A percentile compares a stretch with the other conserved stretches of the same genome.
These are phyloP conservation scores for Manihot esculenta DNA, from an alignment of 441 rosid genomes.

Conservation along the genomic window DNA sequence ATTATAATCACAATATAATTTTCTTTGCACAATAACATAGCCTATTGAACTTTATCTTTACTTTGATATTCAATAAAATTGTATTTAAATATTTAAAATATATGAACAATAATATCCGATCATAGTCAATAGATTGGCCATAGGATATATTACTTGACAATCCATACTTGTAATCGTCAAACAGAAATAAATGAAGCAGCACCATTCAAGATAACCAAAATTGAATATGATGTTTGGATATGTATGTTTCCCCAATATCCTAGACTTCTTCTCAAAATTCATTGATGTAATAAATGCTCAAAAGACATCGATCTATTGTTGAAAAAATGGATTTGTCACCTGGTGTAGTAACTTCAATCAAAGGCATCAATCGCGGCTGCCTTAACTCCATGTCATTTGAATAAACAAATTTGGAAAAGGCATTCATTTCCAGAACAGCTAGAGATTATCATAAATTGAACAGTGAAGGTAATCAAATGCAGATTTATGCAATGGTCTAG, in stretches of 20 bases:
- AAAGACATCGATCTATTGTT: constrained; percentile 6
- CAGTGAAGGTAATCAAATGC: neutral
- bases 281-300: constrained; percentile 18
- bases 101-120: too few species aligned
- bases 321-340: neutral
- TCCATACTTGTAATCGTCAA: neutral
- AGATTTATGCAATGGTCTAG: neutral
- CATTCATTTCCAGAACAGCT: constrained; percentile 1
- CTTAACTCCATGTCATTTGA: neutral
- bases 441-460: constrained; percentile 3
- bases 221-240: neutral
- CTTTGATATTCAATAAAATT: too few species aligned
- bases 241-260: constrained; percentile 14
- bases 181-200: constrained; percentile 20
- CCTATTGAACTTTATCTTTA: too few species aligned
- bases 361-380: too few species aligned
- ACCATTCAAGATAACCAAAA: neutral
- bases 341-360: neutral
- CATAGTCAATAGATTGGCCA: too few species aligned
- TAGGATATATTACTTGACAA: too few species aligned
- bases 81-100: too few species aligned
- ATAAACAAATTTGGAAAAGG: neutral
- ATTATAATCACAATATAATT: too few species aligned
- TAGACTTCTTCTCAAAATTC: constrained; percentile 10
- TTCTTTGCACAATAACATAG: too few species aligned